Base-by-base conservation (phyloP, 768 basidiomycete genomes). In the Suillus plorans region DNA sequence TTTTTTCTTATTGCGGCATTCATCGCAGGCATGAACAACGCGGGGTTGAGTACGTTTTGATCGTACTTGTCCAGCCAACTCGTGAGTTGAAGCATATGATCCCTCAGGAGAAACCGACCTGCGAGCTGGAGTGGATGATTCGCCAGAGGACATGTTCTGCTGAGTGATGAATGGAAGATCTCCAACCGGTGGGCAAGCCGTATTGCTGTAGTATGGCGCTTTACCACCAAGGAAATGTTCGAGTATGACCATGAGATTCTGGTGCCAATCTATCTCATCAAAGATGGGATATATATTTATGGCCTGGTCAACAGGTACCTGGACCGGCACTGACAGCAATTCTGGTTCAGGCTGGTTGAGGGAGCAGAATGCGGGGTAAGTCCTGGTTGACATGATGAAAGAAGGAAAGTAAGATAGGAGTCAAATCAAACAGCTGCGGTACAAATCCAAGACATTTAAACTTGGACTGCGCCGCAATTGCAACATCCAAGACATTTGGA, bases 271-370 rank as follows among this genome's bases (percentile, higher is more conserved):
- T 42, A 22, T n/a, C 3, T 59, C 18, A 10, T 59, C 58, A 4
- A 59, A 10, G 14, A 25, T 41, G 20, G 57, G 25, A 58, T 39
- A 39, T 22, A 2, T 2, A 39, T 58, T 28, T 16, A 28, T n/a
- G 14, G 39, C 2, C 18, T 59, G 58, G 20, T 42, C 39, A 18
- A 42, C 3, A 55, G 53, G 31, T 20, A 13, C 47, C 47, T 25
- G 47, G 6, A 36, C 20, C 20, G 31, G 9, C 10, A 59, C 28
- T 28, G 58, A 42, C 10, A 59, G 28, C 1, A 9, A 28, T 42
- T 59, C 25, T 5, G 12, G 18, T 12, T 59, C 58, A 28, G 58
- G n/a, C 39, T 59, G 58, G 25, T 59, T 59, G 58, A 59, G 39
- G 25, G 58, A 28, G 58, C 8, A 59, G 18, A 59, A 59, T 42